Evolutionary conservation across 257 asterid species (phyloP).

Genomic region (Salvia splendens): DNA sequence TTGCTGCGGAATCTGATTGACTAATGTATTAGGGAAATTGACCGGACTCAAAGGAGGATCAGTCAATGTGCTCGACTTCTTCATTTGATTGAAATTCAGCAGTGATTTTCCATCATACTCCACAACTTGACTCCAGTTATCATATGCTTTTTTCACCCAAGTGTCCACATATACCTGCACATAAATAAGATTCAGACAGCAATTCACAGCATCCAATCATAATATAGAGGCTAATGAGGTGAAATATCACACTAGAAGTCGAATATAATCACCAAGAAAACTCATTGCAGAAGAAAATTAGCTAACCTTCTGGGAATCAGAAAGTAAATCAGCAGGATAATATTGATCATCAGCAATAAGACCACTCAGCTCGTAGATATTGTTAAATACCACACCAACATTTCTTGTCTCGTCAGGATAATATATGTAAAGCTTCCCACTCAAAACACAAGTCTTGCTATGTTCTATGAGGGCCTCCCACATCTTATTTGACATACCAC

Average conservation of each 20-base stretch:
- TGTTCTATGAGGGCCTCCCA: constrained; percentile 98
- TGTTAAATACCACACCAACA: constrained; percentile 86
- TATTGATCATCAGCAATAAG: constrained; percentile 81
- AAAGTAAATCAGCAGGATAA: constrained; percentile 81
- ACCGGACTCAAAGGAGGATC: constrained; percentile 61
- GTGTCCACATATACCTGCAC: constrained; percentile 78
- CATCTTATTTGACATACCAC: constrained; percentile 99
- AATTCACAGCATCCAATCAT: constrained; percentile 16
- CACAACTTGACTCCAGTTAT: constrained; percentile 84
- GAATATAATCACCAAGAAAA: constrained; percentile 3
- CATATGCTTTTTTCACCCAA: constrained; percentile 91
- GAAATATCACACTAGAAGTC: constrained; percentile 16
- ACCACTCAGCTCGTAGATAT: constrained; percentile 88
- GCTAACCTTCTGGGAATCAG: constrained; percentile 92
- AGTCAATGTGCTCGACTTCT: constrained; percentile 43
- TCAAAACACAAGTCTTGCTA: constrained; percentile 87
- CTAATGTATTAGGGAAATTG: constrained; percentile 60
- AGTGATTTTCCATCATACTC: constrained; percentile 96
- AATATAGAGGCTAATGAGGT: constrained; percentile 6
- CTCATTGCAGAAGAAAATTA: constrained; percentile 17
- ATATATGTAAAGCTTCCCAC: constrained; percentile 88
- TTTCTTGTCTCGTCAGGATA: constrained; percentile 79
- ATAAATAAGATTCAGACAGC: constrained; percentile 11
- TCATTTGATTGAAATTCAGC: constrained; percentile 62
- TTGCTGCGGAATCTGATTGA: constrained; percentile 58